Percentiles rank a stretch among this genome's conserved stretches.
These are phyloP conservation scores for Coemansia sp. DNA, from an alignment of 192 early-diverging fungal species.

Conservation along the genomic window DNA sequence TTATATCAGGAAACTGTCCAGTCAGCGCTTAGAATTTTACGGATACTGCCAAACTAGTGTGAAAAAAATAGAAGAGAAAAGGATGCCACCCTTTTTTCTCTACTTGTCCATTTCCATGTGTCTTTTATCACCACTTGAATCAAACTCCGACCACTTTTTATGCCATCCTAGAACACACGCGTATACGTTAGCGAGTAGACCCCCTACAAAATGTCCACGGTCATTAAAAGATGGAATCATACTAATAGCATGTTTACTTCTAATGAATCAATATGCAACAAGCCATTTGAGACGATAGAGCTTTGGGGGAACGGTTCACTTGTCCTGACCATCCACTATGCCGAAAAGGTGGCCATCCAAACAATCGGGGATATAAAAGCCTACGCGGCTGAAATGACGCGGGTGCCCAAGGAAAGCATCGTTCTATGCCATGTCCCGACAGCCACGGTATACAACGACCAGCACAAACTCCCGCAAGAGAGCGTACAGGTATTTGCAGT, in stretches of 20 bases:
- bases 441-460: background rate
- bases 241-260: background rate
- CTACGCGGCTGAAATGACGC: background rate
- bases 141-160: background rate
- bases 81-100: background rate
- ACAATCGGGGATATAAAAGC: conserved; percentile 8
- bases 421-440: conserved; percentile 6
- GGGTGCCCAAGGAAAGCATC: background rate
- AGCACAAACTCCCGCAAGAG: background rate
- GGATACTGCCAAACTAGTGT: background rate
- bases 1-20: background rate
- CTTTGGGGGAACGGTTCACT: background rate
- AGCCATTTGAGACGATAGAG: conserved; percentile 1
- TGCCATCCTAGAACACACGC: background rate
- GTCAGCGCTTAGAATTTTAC: background rate
- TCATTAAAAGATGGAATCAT: background rate
- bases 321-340: background rate
- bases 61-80: background rate
- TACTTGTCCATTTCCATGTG: background rate
- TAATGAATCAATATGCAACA: background rate
- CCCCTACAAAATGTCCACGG: background rate
- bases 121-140: background rate
- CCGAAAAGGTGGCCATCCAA: background rate
- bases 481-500: conserved; percentile 6
- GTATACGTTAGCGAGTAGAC: background rate